These are phyloP conservation scores for Phaeosphaeria sp. DNA, from an alignment of 2,329 filamentous ascomycete species.

Conservation along the genomic window DNA sequence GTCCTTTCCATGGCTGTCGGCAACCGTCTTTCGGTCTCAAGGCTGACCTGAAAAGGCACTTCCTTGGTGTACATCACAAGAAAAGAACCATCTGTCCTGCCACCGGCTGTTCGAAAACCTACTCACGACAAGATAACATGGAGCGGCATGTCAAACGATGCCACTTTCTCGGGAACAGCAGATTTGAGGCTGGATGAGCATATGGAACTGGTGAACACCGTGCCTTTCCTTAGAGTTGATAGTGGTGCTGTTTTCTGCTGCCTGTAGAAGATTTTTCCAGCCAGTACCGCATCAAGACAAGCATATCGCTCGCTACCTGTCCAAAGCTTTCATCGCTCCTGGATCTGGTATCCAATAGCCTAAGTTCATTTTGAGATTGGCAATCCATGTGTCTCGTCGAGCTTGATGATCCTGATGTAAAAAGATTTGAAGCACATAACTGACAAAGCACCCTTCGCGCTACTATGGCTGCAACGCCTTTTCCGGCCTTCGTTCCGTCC, in stretches of 20 bases:
- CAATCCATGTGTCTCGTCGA: slow-evolving; percentile 4
- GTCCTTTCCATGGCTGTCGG: too few species aligned
- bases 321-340: slow-evolving; percentile 9
- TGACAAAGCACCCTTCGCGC: slow-evolving; percentile 5
- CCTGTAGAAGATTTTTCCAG: slow-evolving; percentile 5
- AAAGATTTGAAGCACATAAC: slow-evolving; percentile 13
- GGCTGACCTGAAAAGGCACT: too few species aligned
- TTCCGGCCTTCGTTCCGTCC: slow-evolving; percentile 2
- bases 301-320: slow-evolving; percentile 4
- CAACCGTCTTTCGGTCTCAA: too few species aligned
- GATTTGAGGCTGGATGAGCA: too few species aligned
- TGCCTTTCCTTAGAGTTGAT: slow-evolving; percentile 6
- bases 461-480: slow-evolving; percentile 2
- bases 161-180: not conserved
- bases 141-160: not conserved
- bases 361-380: slow-evolving; percentile 6
- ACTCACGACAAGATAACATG: not conserved
- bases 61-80: too few species aligned
- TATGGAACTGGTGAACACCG: too few species aligned
- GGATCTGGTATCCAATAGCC: slow-evolving; percentile 11
- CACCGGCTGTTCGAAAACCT: too few species aligned
- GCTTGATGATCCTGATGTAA: slow-evolving; percentile 7
- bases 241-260: slow-evolving; percentile 5
- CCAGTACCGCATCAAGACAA: slow-evolving; percentile 1
- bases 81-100: too few species aligned